phyloP scores from a whole-genome alignment of 148 eudicot species.

The Chenopodium album region DNA sequence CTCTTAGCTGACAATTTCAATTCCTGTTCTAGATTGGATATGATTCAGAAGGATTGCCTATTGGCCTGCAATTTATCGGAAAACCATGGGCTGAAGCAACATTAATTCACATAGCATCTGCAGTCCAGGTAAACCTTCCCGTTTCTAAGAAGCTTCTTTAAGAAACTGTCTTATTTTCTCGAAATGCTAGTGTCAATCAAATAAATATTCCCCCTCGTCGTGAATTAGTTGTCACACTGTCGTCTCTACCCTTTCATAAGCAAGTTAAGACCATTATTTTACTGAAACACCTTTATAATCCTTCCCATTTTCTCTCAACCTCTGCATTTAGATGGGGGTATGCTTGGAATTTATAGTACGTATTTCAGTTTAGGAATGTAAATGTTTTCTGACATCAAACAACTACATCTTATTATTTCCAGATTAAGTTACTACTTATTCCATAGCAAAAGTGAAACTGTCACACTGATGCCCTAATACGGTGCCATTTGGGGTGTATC shows the following conservation, averaged over 20 bases:
- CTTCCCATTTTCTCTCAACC: not conserved
- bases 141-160: not conserved
- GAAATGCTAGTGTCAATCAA: not conserved
- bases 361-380: not conserved
- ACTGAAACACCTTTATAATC: not conserved
- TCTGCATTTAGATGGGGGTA: not conserved
- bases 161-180: not conserved
- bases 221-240: not conserved
- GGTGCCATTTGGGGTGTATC: no score
- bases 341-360: not conserved
- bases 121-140: conserved; percentile 59
- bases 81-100: conserved; percentile 92
- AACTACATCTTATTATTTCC: no score
- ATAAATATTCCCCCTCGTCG: not conserved
- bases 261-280: not conserved
- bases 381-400: no score
- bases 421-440: no score
- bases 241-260: not conserved
- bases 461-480: no score
- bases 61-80: conserved; percentile 91
- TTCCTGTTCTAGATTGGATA: conserved; percentile 66
- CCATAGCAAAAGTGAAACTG: no score
- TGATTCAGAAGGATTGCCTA: conserved; percentile 77
- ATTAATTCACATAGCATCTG: conserved; percentile 60
- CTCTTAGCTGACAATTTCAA: not conserved